A percentile compares a stretch with the other conserved stretches of the same genome.
phyloP scores from a whole-genome alignment of 768 basidiomycete genomes.

The Leucogyrophana mollusca region DNA sequence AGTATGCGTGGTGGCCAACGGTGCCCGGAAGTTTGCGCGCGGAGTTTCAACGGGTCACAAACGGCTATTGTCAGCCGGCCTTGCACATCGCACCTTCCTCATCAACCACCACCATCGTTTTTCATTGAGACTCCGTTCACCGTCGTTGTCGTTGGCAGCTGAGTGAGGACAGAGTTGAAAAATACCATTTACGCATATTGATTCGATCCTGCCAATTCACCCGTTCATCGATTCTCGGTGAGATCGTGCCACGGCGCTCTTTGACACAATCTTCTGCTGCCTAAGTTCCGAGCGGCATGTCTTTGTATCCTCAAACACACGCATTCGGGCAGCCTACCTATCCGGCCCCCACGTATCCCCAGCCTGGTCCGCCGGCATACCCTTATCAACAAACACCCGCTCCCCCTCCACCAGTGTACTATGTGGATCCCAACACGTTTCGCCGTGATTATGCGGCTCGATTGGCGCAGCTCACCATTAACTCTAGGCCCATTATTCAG shows the following conservation, averaged over 20 bases:
- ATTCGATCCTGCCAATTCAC: constrained; percentile 1
- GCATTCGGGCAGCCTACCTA: constrained; percentile 59
- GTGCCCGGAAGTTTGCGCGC: constrained; percentile 27
- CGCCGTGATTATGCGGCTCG: constrained; percentile 75
- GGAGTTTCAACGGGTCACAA: constrained; percentile 33
- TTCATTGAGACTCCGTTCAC: constrained; percentile 30
- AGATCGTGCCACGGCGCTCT: constrained; percentile 28
- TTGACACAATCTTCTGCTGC: constrained; percentile 28
- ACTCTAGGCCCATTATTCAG: constrained; percentile 94
- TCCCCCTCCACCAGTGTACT: constrained; percentile 40
- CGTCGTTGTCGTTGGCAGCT: constrained; percentile 41
- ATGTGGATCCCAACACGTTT: constrained; percentile 67
- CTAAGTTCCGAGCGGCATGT: constrained; percentile 50
- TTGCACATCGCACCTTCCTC: constrained; percentile 33
- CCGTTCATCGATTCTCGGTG: constrained; percentile 26
- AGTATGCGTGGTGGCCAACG: constrained; percentile 6
- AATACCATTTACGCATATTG: constrained; percentile 33
- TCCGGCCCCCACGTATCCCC: constrained; percentile 44
- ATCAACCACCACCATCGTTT: constrained; percentile 46
- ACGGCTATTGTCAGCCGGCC: constrained; percentile 23
- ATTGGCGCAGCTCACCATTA: constrained; percentile 83
- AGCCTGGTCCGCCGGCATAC: constrained; percentile 41
- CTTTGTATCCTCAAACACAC: constrained; percentile 61
- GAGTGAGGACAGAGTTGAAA: constrained; percentile 45
- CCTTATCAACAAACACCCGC: constrained; percentile 47